Evolutionary conservation across 23 red algal species (phyloP), one percentile per base, ranked within the genome.

Genomic region (Cyanidiococcus yangmingshanensis): DNA sequence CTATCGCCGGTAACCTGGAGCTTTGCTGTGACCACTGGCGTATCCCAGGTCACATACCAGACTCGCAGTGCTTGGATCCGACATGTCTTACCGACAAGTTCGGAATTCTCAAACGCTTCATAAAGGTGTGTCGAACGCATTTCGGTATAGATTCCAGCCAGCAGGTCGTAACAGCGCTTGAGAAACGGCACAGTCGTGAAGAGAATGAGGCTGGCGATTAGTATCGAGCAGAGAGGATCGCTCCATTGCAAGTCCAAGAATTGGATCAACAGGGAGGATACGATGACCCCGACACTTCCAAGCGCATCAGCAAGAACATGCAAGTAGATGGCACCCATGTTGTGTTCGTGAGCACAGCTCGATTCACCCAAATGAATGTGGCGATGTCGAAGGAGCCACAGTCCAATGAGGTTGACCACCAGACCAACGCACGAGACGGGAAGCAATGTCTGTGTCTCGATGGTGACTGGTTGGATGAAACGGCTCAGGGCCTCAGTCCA

Each of bases 131-230:
- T n/a, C n/a, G n/a, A n/a, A n/a, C n/a, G n/a, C n/a, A n/a, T n/a
- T 21, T 54, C 45, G 12, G 45, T 21, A 21, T 54, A 54, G 45
- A 54, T 21, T 15, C 45, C 45, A 7, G 45, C 45, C 45, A 54
- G 45, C 45, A 54, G 21, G 7, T 54, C 45, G 45, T 54, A 54
- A 21, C 45, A 54, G 12, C 21, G 45, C 7, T 30, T 12, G 21
- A 71, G 3, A 7, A 7, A 35, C 63, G 63, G 63, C 63, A 71
- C 27, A 12, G 63, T 35, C 63, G 63, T 32, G 16, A 35, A 3
- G n/a, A 71, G 63, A 29, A 71, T 71, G n/a, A 71, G 63, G n/a
- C 21, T 35, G n/a, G 63, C 21, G 27, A 71, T 71, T 32, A 71
- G 63, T 29, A 71, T 35, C 63, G 63, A 71, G 27, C 63, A 71